Base-by-base conservation (phyloP, 371 early-diverging fungal species). In the Quaeritorhiza haematococci region DNA sequence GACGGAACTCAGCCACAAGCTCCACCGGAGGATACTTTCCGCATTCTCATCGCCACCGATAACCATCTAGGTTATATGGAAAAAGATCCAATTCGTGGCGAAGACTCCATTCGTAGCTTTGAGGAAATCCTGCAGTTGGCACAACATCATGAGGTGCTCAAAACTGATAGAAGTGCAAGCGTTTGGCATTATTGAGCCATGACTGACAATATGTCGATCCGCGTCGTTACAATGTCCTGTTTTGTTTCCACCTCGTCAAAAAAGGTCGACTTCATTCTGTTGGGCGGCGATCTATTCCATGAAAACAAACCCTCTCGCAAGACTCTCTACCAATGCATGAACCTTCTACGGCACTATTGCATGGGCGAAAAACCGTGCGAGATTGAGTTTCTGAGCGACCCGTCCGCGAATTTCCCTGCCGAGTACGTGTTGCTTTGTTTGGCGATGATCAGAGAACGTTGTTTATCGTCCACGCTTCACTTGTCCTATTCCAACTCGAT, bases 251-350 rank as follows among this genome's bases (percentile, higher is more conserved):
- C 5, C 10, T 3, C 4, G 29, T 38, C n/a, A 13, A 13, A 10
- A 10, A 33, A 89, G 74, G 97, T 90, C 7, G 98, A 98, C 75
- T 85, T 98, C 72, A 78, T 99, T 2, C 70, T 99, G 24, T 82
- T 98, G n/a, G 98, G 96, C 15, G 99, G 99, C 19, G 99, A 99
- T 76, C 80, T 99, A 24, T 99, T 98, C 72, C 98, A 99, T 66
- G 92, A 97, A 32, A 98, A 94, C 73, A 86, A 87, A 60, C 99
- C 99, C 0, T 90, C 94, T n/a, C 82, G 91, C 23, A 78, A 84
- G 44, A 83, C 87, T 30, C 67, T 98, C 42, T 78, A 91, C 67
- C 73, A 73, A 43, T 85, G 93, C 0, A 84, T 96, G 68, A 68
- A 74, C 3, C 64, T 98, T 30, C 68, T 99, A 19, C 76, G 92